Conservation (phyloP, 2,329 filamentous ascomycete genomes). For the Nannizziopsis barbatae region DNA sequence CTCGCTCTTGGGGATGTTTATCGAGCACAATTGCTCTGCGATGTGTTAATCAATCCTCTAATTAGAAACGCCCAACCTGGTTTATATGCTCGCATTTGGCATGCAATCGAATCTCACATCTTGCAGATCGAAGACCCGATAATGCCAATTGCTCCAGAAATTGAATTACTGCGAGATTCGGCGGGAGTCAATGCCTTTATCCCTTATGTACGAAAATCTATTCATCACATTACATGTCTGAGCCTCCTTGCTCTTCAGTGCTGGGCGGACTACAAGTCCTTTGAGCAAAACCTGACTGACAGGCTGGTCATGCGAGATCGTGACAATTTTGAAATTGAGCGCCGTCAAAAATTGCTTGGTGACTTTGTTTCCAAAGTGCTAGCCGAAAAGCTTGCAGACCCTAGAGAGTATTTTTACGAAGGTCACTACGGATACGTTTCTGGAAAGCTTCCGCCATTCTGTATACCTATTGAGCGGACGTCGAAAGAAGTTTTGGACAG, state of each 20-base stretch:
- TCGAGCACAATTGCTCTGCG: constrained; percentile 26
- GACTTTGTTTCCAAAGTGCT: constrained; percentile 5
- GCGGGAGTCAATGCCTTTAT: constrained; percentile 25
- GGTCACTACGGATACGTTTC: constrained; percentile 18
- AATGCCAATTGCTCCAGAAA: constrained; percentile 10
- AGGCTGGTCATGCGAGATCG: constrained; percentile 17
- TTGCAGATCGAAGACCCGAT: constrained; percentile 14
- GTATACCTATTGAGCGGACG: constrained; percentile 16
- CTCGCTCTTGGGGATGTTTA: constrained; percentile 31
- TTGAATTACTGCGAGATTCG: constrained; percentile 17
- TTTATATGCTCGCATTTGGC: constrained; percentile 23
- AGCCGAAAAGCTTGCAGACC: constrained; percentile 4
- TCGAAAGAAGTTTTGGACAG: constrained; percentile 15
- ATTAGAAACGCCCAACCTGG: constrained; percentile 21
- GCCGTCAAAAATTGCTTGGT: constrained; percentile 13
- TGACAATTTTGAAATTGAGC: constrained; percentile 19
- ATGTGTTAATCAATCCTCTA: constrained; percentile 20
- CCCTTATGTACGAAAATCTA: constrained; percentile 21
- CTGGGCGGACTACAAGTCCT: constrained; percentile 23
- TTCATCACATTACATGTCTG: constrained; percentile 24
- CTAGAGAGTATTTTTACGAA: constrained; percentile 21
- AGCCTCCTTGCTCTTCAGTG: constrained; percentile 24
- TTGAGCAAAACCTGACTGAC: constrained; percentile 16
- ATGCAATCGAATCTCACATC: constrained; percentile 28
- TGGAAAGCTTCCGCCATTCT: constrained; percentile 23